These are phyloP conservation scores for Pholiota conissans DNA, from an alignment of 768 basidiomycete genomes.

Conservation along the genomic window DNA sequence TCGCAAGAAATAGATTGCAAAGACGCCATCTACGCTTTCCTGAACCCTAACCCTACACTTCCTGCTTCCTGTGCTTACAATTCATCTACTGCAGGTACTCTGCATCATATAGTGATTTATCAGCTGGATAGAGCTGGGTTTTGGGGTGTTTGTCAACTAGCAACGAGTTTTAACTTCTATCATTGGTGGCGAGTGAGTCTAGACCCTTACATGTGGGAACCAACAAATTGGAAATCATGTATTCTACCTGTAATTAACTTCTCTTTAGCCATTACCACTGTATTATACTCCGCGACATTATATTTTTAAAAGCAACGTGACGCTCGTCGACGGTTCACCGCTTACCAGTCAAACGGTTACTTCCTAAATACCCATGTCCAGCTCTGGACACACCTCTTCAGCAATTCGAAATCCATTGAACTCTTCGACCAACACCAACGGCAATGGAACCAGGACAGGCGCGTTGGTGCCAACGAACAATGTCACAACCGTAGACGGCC, in stretches of 20 bases:
- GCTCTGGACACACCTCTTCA: slow-evolving; percentile 23
- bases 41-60: slow-evolving; percentile 28
- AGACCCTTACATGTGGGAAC: slow-evolving; percentile 12
- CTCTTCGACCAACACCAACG: slow-evolving; percentile 35
- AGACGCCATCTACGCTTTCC: slow-evolving; percentile 44
- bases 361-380: slow-evolving; percentile 26
- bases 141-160: not conserved
- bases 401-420: slow-evolving; percentile 30
- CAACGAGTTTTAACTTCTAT: too few relatives aligned
- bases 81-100: not conserved
- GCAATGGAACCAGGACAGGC: slow-evolving; percentile 37
- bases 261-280: slow-evolving; percentile 14
- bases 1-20: slow-evolving; percentile 27
- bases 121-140: not conserved
- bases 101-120: not conserved
- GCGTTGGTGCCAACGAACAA: slow-evolving; percentile 80
- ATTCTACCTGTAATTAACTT: slow-evolving; percentile 11
- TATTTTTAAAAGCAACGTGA: not conserved
- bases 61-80: not conserved
- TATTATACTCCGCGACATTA: slow-evolving; percentile 7
- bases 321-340: not conserved
- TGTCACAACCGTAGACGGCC: slow-evolving; percentile 74
- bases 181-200: slow-evolving; percentile 16
- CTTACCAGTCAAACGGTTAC: not conserved
- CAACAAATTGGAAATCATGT: slow-evolving; percentile 17